Evolutionary conservation across 768 basidiomycete genomes (phyloP), one percentile per base, ranked within the genome.

Genomic region (Russula vinacea): DNA sequence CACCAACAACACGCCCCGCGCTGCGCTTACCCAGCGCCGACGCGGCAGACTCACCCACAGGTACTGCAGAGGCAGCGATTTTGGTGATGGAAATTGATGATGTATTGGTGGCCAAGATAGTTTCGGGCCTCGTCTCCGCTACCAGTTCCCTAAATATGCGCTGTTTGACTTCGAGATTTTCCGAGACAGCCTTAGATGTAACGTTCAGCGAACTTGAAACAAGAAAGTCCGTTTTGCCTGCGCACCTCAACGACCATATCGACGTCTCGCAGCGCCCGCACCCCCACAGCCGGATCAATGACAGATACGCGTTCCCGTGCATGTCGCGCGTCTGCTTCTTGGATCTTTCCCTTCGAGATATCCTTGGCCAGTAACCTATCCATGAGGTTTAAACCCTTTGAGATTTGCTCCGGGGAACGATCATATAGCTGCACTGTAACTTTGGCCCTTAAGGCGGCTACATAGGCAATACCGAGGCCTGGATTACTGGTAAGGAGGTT

Each of bases 71-170:
- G 8, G 88, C 88, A 0, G 95, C 94, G 58, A 98, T 92, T 77
- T 95, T 95, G 24, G 94, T 94, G 51, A 98, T 87, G 68, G 90
- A 92, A 67, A 98, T 98, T 11, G 91, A 93, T 62, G 92, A 94
- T 2, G 95, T 98, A 71, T 98, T 98, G 49, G 87, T 85, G 0
- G 94, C 95, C 24, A 98, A 79, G 56, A 98, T 94, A 9, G 91
- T 84, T 37, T 83, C 79, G 0, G 88, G 85, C 33, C 84, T 79
- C 56, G 94, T 74, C 70, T 88, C 83, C 54, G 81, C 81, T 17
- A 88, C 83, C 24, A 98, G 81, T 2, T 80, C 76, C 6, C 79
- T 74, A 75, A 98, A 97, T 66, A 98, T 85, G 6, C 79, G 75
- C 68, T 86, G 81, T 75, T 98, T 98, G 35, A 97, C 76, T 1